These are phyloP conservation scores for Neohortaea acidophila DNA, from an alignment of 495 filamentous ascomycete species.

Conservation along the genomic window DNA sequence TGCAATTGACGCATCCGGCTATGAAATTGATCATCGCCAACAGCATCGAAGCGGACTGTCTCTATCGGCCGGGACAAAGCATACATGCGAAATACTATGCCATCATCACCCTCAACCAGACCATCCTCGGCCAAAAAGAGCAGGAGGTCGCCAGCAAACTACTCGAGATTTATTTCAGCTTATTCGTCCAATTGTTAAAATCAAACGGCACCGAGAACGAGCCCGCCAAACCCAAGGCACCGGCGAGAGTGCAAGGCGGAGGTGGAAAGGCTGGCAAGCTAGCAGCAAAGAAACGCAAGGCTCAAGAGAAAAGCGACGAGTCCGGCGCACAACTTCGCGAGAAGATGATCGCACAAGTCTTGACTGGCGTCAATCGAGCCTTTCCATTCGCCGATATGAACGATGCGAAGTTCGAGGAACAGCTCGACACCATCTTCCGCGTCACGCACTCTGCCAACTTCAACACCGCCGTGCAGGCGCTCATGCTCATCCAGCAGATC, in stretches of 20 bases:
- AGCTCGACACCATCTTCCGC: slow-evolving; percentile 82
- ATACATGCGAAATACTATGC: slow-evolving; percentile 87
- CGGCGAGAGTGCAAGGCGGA: slow-evolving; percentile 36
- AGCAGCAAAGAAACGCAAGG: slow-evolving; percentile 33
- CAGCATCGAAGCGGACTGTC: slow-evolving; percentile 67
- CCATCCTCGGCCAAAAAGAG: slow-evolving; percentile 70
- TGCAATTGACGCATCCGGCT: slow-evolving; percentile 69
- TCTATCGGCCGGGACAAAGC: slow-evolving; percentile 76
- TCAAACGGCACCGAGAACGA: slow-evolving; percentile 22
- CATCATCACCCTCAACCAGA: slow-evolving; percentile 92
- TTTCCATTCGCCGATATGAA: slow-evolving; percentile 81
- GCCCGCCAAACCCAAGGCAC: slow-evolving; percentile 21
- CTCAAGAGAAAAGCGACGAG: slow-evolving; percentile 40
- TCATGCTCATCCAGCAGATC: slow-evolving; percentile 92
- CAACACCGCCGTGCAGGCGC: slow-evolving; percentile 90
- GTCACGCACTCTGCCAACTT: slow-evolving; percentile 97
- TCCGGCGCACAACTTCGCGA: slow-evolving; percentile 58
- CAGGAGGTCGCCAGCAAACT: slow-evolving; percentile 66
- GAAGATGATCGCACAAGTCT: slow-evolving; percentile 75
- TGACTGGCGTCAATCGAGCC: slow-evolving; percentile 90
- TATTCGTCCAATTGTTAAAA: slow-evolving; percentile 68
- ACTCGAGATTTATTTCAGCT: slow-evolving; percentile 73
- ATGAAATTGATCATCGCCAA: slow-evolving; percentile 85
- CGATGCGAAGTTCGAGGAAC: slow-evolving; percentile 55
- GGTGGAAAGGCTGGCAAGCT: slow-evolving; percentile 34